Base-by-base conservation (phyloP, 257 asterid species). In the Paulownia fortunei region DNA sequence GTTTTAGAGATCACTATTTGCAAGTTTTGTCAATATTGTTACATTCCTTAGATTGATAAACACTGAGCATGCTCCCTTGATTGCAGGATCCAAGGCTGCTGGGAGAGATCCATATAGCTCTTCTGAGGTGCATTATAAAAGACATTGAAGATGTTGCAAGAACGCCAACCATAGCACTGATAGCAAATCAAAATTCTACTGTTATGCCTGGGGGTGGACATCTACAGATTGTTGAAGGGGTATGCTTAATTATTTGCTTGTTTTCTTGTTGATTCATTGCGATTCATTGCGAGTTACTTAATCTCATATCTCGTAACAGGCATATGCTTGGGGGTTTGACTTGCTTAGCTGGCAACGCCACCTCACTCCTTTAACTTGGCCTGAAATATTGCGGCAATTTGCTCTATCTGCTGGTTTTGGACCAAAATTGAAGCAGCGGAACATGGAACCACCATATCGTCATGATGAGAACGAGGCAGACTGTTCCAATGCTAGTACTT, bases 371-470 rank as follows among this genome's bases (percentile, higher is more conserved):
- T 77, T 89, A 83, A 94, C 98, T 30, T 94, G 98, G 98, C 98
- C 98, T 80, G 98, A 94, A 84, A 85, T 94, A 78, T 81, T 94
- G 76, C 84, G 98, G 79, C 98, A 94, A 69, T 88, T 94, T 74
- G 97, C 97, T 79, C 92, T 94, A 47, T 87, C 98, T 79, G 98
- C 96, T 37, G 97, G 98, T 69, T 89, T 92, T 76, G 98, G 98
- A 67, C 98, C 97, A 37, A 88, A 89, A 76, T 65, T 94, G 87
- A 92, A 87, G 87, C 89, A 86, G 74, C 71, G 69, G 30, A 80
- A 77, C 74, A 59, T 72, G 36, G 85, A 84, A 69, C 84, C 79
- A 30, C 78, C 84, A 36, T 39, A 63, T 79, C 64, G 55, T 30
- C 88, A 79, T 69, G 96, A 89, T 65, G 91, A 84, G 56, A 80